phyloP scores from a whole-genome alignment of 2,329 filamentous ascomycete species.

The Capronia americana region DNA sequence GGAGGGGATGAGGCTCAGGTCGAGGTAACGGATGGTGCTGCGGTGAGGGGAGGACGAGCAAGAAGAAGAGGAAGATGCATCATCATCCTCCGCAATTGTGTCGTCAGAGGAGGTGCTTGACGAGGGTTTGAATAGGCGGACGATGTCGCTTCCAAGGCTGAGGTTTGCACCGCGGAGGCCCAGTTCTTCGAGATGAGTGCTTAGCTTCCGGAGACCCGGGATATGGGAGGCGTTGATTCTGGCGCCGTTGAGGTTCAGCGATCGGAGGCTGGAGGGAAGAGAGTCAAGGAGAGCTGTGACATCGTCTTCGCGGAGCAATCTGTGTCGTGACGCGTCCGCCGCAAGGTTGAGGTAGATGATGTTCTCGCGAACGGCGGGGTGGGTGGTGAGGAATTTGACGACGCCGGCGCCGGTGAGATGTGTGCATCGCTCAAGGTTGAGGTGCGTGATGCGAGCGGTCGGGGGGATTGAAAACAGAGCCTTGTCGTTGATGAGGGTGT shows the following conservation, averaged over 20 bases:
- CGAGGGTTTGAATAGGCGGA: conserved; percentile 59
- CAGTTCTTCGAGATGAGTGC: conserved; percentile 77
- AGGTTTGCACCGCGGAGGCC: conserved; percentile 72
- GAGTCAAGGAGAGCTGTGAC: conserved; percentile 68
- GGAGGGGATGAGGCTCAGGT: conserved; percentile 72
- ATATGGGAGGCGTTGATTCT: conserved; percentile 71
- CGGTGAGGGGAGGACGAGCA: not conserved
- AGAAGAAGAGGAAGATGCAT: conserved; percentile 24
- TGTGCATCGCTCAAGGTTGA: conserved; percentile 79
- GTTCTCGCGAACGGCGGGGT: conserved; percentile 69
- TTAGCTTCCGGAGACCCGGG: conserved; percentile 66
- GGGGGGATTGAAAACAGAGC: conserved; percentile 73
- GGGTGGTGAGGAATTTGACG: conserved; percentile 72
- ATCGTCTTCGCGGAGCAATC: conserved; percentile 71
- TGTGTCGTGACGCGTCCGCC: conserved; percentile 73
- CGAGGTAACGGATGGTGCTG: conserved; percentile 71
- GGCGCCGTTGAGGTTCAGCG: conserved; percentile 77
- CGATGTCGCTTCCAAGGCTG: conserved; percentile 66
- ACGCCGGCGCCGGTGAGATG: conserved; percentile 70
- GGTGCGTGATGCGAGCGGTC: conserved; percentile 75
- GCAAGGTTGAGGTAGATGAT: conserved; percentile 76
- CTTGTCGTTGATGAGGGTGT: conserved; percentile 75
- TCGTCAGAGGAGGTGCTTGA: conserved; percentile 41
- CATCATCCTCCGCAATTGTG: conserved; percentile 28
- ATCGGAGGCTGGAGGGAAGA: conserved; percentile 71